Base-by-base conservation (phyloP, 371 early-diverging fungal species). In the Mortierella sp. region DNA sequence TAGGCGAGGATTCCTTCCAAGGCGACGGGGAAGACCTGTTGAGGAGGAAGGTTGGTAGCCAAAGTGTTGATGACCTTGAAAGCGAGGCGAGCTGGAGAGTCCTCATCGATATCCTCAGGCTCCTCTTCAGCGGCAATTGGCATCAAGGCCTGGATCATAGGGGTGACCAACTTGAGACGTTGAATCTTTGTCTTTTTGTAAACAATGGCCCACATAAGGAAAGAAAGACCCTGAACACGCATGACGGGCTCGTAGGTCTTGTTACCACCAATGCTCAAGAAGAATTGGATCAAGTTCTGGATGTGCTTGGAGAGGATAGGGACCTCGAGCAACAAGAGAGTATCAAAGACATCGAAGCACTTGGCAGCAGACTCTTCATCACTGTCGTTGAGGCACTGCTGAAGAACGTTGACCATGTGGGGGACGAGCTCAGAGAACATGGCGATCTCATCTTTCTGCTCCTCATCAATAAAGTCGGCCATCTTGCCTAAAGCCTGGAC, bases 81-180 rank as follows among this genome's bases (percentile, higher is more conserved):
- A 13, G 93, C 89, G 28, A 90, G 87, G 53, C 91, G 86, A 62
- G 94, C 91, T 19, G 96, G 93, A 43, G 93, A 92, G 60, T 96
- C 96, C 28, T 96, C 96, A 72, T 94, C 94, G 3, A 85, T 84
- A 81, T 96, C 96, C 26, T 92, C 96, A 12, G 93, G 92, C 63
- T 93, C 95, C 49, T 94, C 93, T 82, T 96, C 95, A n/a, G 93
- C 86, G 32, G 91, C 93, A 64, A 96, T 92, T 9, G 94, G 92
- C 92, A 97, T 91, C 68, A 96, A 79, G n/a, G 88, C 83, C 61
- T 91, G 90, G 67, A 96, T 88, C 68, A 96, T 88, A 31, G 89
- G 90, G 34, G 88, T 85, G 34, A 96, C 89, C 0, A 96, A 86
- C 72, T 94, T 93, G 61, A 93, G 88, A 70, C 92, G 94, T 74